Conservation (phyloP, 2,329 filamentous ascomycete species). For the Pestalotiopsis sp. region DNA sequence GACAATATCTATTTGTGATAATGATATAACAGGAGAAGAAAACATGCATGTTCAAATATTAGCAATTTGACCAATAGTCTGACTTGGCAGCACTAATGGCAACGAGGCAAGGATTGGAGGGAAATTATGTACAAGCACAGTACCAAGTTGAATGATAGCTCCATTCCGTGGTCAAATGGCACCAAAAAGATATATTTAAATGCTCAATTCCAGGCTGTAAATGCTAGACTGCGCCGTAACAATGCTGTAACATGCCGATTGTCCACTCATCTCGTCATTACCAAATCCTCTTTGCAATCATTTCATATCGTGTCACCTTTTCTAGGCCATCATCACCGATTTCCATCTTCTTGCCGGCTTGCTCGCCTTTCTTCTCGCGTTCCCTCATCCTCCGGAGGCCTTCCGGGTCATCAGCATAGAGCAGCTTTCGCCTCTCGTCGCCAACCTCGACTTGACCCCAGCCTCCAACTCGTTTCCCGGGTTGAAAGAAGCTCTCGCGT, state of each 20-base stretch:
- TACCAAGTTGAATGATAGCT: too few species aligned
- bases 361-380: constrained; percentile 65
- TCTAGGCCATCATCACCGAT: constrained; percentile 55
- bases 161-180: too few species aligned
- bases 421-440: constrained; percentile 83
- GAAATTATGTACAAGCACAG: too few species aligned
- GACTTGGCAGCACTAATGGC: too few species aligned
- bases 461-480: constrained; percentile 76
- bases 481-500: constrained; percentile 64
- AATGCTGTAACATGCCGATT: background rate
- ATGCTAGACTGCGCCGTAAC: background rate
- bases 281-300: constrained; percentile 98
- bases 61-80: too few species aligned
- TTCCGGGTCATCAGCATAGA: constrained; percentile 84
- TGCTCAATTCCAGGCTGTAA: background rate
- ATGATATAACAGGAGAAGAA: too few species aligned
- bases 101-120: too few species aligned
- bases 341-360: constrained; percentile 53
- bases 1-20: too few species aligned
- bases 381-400: constrained; percentile 64
- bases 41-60: too few species aligned
- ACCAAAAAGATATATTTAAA: background rate
- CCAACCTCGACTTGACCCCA: constrained; percentile 87
- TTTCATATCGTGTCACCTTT: constrained; percentile 80
- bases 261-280: constrained; percentile 39